Evolutionary conservation across 208 protist genomes (phyloP).

Genomic region (Trypanosoma avium): DNA sequence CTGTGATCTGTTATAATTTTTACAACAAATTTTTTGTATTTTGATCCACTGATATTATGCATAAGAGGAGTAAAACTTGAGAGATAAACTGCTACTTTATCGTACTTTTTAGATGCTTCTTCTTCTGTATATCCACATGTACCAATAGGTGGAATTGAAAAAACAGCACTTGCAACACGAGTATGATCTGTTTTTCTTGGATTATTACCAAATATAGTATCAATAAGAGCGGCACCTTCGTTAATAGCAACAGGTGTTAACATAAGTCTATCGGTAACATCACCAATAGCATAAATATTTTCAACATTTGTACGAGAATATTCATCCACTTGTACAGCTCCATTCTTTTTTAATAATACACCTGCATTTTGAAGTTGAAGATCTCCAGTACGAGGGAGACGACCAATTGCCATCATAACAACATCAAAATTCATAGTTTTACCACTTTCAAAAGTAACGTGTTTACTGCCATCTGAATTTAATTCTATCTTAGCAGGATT

Average conservation of each 20-base stretch:
- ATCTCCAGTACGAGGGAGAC: slow-evolving; percentile 87
- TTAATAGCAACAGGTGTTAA: slow-evolving; percentile 92
- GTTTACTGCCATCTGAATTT: slow-evolving; percentile 64
- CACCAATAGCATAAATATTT: slow-evolving; percentile 98
- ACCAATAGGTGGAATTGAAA: slow-evolving; percentile 89
- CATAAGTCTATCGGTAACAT: slow-evolving; percentile 91
- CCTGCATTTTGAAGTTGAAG: slow-evolving; percentile 93
- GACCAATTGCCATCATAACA: slow-evolving; percentile 96
- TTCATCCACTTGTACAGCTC: slow-evolving; percentile 90
- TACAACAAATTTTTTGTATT: slow-evolving; percentile 86
- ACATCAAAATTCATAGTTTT: slow-evolving; percentile 88
- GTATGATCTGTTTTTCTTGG: slow-evolving; percentile 71
- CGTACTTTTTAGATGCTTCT: slow-evolving; percentile 63
- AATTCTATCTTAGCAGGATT: slow-evolving; percentile 78
- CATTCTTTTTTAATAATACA: slow-evolving; percentile 81
- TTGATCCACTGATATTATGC: slow-evolving; percentile 87
- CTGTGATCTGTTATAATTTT: slow-evolving; percentile 83
- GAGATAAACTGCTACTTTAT: slow-evolving; percentile 81
- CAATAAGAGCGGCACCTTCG: slow-evolving; percentile 75
- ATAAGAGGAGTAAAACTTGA: slow-evolving; percentile 86
- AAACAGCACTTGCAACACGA: slow-evolving; percentile 89
- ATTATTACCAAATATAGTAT: slow-evolving; percentile 85
- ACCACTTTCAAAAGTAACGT: slow-evolving; percentile 83
- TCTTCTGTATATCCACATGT: slow-evolving; percentile 87
- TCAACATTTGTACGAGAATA: slow-evolving; percentile 94